A percentile compares a stretch with the other conserved stretches of the same genome.
These are phyloP conservation scores for Cordyceps pruinosa DNA, from an alignment of 2,329 filamentous ascomycete species.

Conservation along the genomic window DNA sequence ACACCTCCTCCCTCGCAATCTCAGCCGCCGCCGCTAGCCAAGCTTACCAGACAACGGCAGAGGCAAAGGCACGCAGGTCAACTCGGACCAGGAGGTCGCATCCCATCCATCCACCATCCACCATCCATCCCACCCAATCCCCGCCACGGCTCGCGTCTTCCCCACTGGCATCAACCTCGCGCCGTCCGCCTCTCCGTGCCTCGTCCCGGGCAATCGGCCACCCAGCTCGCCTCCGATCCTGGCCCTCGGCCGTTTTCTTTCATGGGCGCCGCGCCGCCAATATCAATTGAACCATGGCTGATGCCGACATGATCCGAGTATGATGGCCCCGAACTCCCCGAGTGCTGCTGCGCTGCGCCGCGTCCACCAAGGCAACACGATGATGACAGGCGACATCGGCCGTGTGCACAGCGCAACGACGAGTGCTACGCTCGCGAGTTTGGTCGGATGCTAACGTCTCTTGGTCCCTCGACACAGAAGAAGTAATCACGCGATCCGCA, in stretches of 20 bases:
- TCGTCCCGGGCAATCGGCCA: slow-evolving; percentile 26
- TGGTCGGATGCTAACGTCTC: neutral
- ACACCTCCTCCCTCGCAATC: neutral
- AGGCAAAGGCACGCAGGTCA: slow-evolving; percentile 1
- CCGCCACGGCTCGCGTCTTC: slow-evolving; percentile 13
- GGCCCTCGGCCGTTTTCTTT: slow-evolving; percentile 19
- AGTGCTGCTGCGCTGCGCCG: neutral
- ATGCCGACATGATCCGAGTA: slow-evolving; percentile 38
- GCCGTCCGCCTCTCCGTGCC: neutral
- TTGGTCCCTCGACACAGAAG: neutral
- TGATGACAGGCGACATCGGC: neutral
- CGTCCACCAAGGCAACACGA: neutral
- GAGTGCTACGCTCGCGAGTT: neutral
- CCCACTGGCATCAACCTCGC: slow-evolving; percentile 13
- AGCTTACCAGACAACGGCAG: no score
- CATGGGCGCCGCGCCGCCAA: slow-evolving; percentile 38
- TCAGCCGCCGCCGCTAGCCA: neutral
- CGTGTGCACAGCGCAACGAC: neutral
- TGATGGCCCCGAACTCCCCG: slow-evolving; percentile 24
- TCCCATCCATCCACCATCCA: neutral
- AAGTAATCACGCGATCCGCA: slow-evolving; percentile 3
- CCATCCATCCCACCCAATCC: no score
- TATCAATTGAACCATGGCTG: slow-evolving; percentile 43
- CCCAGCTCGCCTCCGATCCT: slow-evolving; percentile 47
- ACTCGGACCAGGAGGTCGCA: neutral